Percentiles rank a stretch among this genome's conserved stretches.
These are phyloP conservation scores for Flueggea neowawraea DNA, from an alignment of 441 rosid species.

Conservation along the genomic window DNA sequence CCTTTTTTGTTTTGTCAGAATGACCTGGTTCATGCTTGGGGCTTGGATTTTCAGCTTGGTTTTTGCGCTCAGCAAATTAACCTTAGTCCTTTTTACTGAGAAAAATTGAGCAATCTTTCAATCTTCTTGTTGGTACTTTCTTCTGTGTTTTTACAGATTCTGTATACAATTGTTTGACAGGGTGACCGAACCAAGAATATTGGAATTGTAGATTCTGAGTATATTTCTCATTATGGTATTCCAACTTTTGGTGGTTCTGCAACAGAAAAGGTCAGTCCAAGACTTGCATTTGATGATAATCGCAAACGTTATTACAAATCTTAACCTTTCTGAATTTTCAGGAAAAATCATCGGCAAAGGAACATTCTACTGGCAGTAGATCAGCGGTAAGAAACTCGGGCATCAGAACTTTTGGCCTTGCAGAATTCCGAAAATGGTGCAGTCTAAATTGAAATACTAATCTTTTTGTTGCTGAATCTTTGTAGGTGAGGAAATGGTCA, in stretches of 20 bases:
- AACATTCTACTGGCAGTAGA: too few species aligned
- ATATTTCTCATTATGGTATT: slow-evolving; percentile 56
- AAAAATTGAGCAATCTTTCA: too few species aligned
- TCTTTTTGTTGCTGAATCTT: not conserved
- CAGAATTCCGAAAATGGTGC: too few species aligned
- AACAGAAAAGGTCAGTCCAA: slow-evolving; percentile 23
- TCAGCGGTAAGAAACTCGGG: too few species aligned
- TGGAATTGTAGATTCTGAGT: slow-evolving; percentile 78
- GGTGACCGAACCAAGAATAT: slow-evolving; percentile 66
- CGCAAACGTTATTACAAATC: too few species aligned
- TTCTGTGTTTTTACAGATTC: not conserved
- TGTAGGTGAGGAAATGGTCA: slow-evolving; percentile 52
- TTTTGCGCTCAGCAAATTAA: slow-evolving; percentile 66
- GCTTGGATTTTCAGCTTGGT: slow-evolving; percentile 71
- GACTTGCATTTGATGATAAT: too few species aligned
- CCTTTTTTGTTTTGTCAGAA: slow-evolving; percentile 32
- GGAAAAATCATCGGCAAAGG: too few species aligned
- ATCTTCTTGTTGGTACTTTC: too few species aligned
- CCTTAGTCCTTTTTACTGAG: not conserved
- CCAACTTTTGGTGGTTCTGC: slow-evolving; percentile 68
- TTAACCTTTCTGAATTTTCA: too few species aligned
- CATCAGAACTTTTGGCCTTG: too few species aligned
- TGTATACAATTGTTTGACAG: slow-evolving; percentile 26
- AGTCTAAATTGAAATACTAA: too few species aligned
- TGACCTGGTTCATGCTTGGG: slow-evolving; percentile 81